phyloP scores from a whole-genome alignment of 2,329 filamentous ascomycete genomes.

The Magnaporthales sp. region DNA sequence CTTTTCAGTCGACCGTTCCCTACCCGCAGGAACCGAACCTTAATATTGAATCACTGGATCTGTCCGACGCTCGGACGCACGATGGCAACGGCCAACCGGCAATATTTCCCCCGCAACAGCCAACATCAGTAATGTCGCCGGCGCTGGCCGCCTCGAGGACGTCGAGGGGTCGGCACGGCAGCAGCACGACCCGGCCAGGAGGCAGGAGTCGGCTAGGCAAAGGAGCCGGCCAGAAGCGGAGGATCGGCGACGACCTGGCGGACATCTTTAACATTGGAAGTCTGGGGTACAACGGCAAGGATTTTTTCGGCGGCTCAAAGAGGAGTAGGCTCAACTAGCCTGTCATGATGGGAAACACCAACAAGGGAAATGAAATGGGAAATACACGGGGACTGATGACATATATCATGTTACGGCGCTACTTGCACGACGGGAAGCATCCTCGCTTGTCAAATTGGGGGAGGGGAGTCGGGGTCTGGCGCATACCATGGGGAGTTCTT shows the following conservation, averaged over 20 bases:
- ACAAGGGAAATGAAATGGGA: neutral
- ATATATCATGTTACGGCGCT: neutral
- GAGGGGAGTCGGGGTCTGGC: neutral
- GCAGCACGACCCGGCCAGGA: conserved; percentile 15
- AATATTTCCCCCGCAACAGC: conserved; percentile 15
- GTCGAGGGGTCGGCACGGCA: conserved; percentile 11
- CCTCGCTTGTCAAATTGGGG: neutral
- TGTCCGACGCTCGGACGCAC: conserved; percentile 41
- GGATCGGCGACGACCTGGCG: conserved; percentile 53
- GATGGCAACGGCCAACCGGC: conserved; percentile 22
- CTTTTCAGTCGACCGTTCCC: conserved; percentile 56
- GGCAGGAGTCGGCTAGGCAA: conserved; percentile 41
- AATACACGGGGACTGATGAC: neutral
- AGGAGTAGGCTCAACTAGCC: conserved; percentile 36
- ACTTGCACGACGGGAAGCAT: neutral
- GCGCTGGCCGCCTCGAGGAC: conserved; percentile 9
- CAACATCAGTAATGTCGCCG: conserved; percentile 6
- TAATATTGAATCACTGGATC: conserved; percentile 51
- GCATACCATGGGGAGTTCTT: conserved; percentile 3
- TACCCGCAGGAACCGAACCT: conserved; percentile 52
- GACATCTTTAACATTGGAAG: conserved; percentile 68
- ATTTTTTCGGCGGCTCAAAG: conserved; percentile 43
- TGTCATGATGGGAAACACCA: neutral
- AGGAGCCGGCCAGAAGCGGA: conserved; percentile 62
- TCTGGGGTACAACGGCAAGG: conserved; percentile 46